Conservation (phyloP, 2,329 filamentous ascomycete genomes). For the Ambrosiella xylebori region DNA sequence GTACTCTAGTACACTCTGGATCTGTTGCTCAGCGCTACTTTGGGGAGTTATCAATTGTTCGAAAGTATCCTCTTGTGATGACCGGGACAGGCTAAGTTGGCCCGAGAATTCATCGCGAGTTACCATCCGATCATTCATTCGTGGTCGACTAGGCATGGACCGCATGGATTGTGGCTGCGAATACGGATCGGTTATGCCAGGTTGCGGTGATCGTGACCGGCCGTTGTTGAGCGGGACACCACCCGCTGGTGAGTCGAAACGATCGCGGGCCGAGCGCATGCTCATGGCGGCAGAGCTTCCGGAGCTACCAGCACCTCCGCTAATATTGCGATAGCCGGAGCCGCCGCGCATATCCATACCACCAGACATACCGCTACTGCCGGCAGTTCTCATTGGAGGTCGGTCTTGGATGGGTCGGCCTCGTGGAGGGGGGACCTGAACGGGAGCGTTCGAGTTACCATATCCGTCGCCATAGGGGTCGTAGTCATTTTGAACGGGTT, state of each 20-base stretch:
- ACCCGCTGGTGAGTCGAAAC: conserved; percentile 8
- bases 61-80: conserved; percentile 10
- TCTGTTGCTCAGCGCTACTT: conserved; percentile 38
- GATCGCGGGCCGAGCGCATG: conserved; percentile 10
- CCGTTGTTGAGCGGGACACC: conserved; percentile 4
- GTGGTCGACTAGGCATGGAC: conserved; percentile 22
- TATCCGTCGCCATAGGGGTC: conserved; percentile 33
- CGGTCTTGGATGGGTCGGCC: conserved; percentile 9
- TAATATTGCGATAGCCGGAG: conserved; percentile 8
- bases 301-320: conserved; percentile 7
- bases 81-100: conserved; percentile 5
- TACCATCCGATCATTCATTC: conserved; percentile 13
- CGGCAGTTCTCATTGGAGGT: conserved; percentile 1
- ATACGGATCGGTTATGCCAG: background rate
- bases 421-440: conserved; percentile 6
- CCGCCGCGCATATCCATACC: conserved; percentile 8
- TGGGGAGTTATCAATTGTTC: conserved; percentile 17
- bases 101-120: conserved; percentile 6
- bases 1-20: conserved; percentile 52
- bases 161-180: conserved; percentile 9
- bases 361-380: background rate
- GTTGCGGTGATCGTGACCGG: conserved; percentile 9
- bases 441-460: conserved; percentile 19
- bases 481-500: conserved; percentile 18
- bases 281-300: conserved; percentile 8